Conservation (phyloP, 441 rosid genomes). For the Croton laevigatus region DNA sequence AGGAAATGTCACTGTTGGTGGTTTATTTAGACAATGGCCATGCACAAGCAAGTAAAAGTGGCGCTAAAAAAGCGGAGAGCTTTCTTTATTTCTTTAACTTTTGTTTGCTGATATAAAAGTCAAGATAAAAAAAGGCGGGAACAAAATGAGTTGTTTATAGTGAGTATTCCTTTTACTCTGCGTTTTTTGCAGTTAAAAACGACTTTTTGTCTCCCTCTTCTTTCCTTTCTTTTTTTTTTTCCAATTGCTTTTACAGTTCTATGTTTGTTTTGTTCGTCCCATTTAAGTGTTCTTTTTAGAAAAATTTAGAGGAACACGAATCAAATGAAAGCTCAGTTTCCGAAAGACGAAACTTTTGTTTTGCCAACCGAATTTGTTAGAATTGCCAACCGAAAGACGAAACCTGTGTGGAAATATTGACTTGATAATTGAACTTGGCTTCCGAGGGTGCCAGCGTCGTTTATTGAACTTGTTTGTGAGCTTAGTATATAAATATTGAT, state of each 20-base stretch:
- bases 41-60: background rate
- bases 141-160: conserved; percentile 7
- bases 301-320: too few relatives aligned
- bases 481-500: too few relatives aligned
- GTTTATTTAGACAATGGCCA: conserved; percentile 2
- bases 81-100: background rate
- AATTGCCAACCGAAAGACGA: too few relatives aligned
- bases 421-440: too few relatives aligned
- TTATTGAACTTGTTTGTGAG: too few relatives aligned
- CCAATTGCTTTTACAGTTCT: background rate
- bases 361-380: too few relatives aligned
- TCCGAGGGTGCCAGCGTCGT: too few relatives aligned
- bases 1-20: background rate
- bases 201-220: conserved; percentile 2
- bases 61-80: background rate
- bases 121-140: conserved; percentile 6
- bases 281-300: too few relatives aligned
- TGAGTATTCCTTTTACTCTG: background rate
- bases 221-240: background rate
- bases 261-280: background rate
- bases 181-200: conserved; percentile 8
- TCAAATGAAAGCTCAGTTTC: too few relatives aligned
- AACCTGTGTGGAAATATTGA: too few relatives aligned
- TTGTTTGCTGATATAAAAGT: conserved; percentile 3
- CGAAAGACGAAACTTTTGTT: too few relatives aligned